Evolutionary conservation across 345 rosid species (phyloP).

Genomic region (Sonneratia alba): DNA sequence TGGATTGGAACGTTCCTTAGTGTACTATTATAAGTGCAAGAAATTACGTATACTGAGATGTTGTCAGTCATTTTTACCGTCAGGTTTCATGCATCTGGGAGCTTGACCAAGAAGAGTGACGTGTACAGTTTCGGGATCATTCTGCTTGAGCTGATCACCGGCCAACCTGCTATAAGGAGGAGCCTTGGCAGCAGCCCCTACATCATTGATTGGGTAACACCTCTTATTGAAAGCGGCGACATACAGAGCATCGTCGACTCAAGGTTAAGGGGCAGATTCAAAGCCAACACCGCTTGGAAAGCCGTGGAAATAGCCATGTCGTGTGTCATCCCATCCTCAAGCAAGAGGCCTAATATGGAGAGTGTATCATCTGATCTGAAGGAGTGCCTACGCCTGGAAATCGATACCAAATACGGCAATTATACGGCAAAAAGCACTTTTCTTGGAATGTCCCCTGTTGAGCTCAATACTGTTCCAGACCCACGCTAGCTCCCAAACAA

Average conservation of each 20-base stretch:
- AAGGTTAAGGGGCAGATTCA: conserved; percentile 19
- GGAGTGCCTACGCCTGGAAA: conserved; percentile 23
- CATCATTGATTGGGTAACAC: conserved; percentile 29
- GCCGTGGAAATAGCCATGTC: conserved; percentile 32
- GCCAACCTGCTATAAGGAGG: conserved; percentile 26
- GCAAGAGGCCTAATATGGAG: too few relatives aligned
- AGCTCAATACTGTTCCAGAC: neutral
- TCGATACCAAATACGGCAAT: neutral
- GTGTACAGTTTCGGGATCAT: conserved; percentile 46
- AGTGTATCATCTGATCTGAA: conserved; percentile 26
- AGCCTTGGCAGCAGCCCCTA: conserved; percentile 17
- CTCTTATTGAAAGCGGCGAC: conserved; percentile 24
- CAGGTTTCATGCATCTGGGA: conserved; percentile 6
- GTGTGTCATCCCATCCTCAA: too few relatives aligned
- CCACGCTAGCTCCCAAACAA: neutral
- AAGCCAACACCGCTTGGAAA: conserved; percentile 32
- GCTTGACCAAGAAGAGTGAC: conserved; percentile 35
- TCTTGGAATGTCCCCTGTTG: neutral
- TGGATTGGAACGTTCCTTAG: neutral
- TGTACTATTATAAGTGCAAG: neutral
- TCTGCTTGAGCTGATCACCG: conserved; percentile 40
- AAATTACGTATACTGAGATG: neutral
- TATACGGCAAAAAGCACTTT: neutral
- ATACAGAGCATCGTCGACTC: conserved; percentile 31
- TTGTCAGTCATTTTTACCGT: neutral